Percentiles rank a stretch among this genome's conserved stretches.
Conservation (phyloP, 208 protist species). For the Acanthamoeba healyi region DNA sequence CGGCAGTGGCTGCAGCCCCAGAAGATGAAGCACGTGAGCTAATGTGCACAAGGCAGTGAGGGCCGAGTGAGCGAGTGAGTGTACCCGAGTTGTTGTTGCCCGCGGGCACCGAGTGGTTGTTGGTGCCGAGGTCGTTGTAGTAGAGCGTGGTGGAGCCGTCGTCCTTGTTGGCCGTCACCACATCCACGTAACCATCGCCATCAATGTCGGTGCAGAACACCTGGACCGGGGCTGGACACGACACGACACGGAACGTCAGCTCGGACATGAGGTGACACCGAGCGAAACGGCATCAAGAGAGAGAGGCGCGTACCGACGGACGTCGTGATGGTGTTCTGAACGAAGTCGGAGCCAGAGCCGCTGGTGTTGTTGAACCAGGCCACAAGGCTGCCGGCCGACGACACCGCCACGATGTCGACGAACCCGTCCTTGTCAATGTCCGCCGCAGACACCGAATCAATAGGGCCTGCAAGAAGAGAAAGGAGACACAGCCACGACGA, state of each 20-base stretch:
- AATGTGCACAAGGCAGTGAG: no score
- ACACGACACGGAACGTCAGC: neutral
- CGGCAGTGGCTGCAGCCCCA: neutral
- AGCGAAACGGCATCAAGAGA: no score
- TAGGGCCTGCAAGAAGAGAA: neutral
- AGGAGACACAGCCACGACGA: no score
- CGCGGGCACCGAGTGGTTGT: neutral
- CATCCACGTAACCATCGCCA: neutral
- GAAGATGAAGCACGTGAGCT: neutral
- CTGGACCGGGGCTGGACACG: neutral
- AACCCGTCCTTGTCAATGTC: slow-evolving; percentile 2
- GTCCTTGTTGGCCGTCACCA: neutral
- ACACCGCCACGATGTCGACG: neutral
- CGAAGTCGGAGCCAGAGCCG: neutral
- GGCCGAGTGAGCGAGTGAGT: neutral
- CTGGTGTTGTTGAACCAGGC: slow-evolving; percentile 37
- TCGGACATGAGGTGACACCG: no score
- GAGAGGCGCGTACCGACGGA: neutral
- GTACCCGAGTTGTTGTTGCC: slow-evolving; percentile 51
- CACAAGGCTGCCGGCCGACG: neutral
- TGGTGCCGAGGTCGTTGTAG: neutral
- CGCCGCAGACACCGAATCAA: neutral
- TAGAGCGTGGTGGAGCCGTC: neutral
- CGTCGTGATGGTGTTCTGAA: neutral
- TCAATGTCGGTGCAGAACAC: slow-evolving; percentile 4